Base-by-base conservation (phyloP, 2,329 filamentous ascomycete genomes). In the Neoarthrinium moseri region DNA sequence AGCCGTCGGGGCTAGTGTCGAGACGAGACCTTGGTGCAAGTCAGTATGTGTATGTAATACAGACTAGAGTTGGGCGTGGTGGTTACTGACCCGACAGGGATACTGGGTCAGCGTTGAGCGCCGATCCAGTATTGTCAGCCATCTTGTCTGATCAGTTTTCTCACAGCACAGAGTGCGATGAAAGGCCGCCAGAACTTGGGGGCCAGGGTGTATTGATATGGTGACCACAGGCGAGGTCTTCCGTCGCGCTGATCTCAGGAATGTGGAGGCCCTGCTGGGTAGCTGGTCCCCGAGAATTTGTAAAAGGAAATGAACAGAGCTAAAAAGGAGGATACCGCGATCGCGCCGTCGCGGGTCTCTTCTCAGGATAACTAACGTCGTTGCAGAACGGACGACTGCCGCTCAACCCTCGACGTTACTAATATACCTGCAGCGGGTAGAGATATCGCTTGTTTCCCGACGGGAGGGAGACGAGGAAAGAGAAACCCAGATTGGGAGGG, bases 1-100 rank as follows among this genome's bases (percentile, higher is more conserved):
- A 17, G 62, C 60, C 24, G 70, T 63, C 7, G 71, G 71, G 4
- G 51, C 67, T 40, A 74, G 48, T 12, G 71, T 74, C 49, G 72
- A 63, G 45, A 74, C 60, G 42, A 75, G 62, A 43, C 68, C 72
- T 69, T 33, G 38, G 20, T 12, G n/a, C n/a, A n/a, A n/a, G n/a
- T n/a, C n/a, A n/a, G n/a, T n/a, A n/a, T n/a, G n/a, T n/a, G n/a
- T n/a, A n/a, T n/a, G n/a, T n/a, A n/a, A n/a, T n/a, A n/a, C n/a
- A n/a, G n/a, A n/a, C n/a, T n/a, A n/a, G n/a, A n/a, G n/a, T n/a
- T n/a, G n/a, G n/a, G n/a, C n/a, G n/a, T n/a, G n/a, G n/a, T n/a
- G 42, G 55, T 48, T 30, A 24, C 58, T 47, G 57, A 61, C 59
- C 49, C 6, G 55, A 36, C 26, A 57, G 51, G 34, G 58, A 59